Evolutionary conservation across 73 alveolate species (phyloP).

Genomic region (Tetrahymena thermophila): DNA sequence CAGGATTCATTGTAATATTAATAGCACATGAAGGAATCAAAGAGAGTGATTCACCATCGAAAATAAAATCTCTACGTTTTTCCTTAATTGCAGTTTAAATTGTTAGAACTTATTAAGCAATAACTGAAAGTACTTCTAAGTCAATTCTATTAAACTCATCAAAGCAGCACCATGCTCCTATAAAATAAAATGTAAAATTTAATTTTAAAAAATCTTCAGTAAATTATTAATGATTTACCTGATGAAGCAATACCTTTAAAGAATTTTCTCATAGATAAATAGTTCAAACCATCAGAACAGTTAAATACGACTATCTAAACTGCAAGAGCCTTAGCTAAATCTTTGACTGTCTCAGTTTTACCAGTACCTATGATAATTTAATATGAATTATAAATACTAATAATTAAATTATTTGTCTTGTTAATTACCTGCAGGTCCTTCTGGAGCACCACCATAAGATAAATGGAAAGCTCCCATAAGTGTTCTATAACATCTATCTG

Average conservation of each 20-base stretch:
- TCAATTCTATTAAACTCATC: conserved; percentile 98
- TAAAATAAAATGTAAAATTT: conserved; percentile 2
- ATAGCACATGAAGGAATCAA: conserved; percentile 82
- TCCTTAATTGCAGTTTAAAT: conserved; percentile 65
- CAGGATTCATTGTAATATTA: conserved; percentile 97
- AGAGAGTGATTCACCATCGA: conserved; percentile 67
- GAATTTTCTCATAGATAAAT: conserved; percentile 87
- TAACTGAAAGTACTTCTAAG: conserved; percentile 78
- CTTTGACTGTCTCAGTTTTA: conserved; percentile 97
- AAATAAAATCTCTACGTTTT: conserved; percentile 26
- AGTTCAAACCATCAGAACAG: conserved; percentile 91
- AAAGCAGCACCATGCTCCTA: conserved; percentile 97
- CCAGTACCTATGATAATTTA: conserved; percentile 65
- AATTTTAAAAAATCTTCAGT: neutral
- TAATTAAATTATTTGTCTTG: no score
- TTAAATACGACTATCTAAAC: conserved; percentile 92
- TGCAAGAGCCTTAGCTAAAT: conserved; percentile 88
- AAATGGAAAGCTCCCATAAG: conserved; percentile 89
- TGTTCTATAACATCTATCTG: conserved; percentile 96
- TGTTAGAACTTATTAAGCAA: conserved; percentile 62
- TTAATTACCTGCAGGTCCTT: conserved; percentile 88
- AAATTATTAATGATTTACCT: conserved; percentile 38
- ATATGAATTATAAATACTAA: no score
- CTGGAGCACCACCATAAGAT: conserved; percentile 96
- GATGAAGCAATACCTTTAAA: conserved; percentile 92